Percentiles rank a stretch among this genome's conserved stretches.
Evolutionary conservation across 768 basidiomycete genomes (phyloP).

Genomic region (Suillus cothurnatus): DNA sequence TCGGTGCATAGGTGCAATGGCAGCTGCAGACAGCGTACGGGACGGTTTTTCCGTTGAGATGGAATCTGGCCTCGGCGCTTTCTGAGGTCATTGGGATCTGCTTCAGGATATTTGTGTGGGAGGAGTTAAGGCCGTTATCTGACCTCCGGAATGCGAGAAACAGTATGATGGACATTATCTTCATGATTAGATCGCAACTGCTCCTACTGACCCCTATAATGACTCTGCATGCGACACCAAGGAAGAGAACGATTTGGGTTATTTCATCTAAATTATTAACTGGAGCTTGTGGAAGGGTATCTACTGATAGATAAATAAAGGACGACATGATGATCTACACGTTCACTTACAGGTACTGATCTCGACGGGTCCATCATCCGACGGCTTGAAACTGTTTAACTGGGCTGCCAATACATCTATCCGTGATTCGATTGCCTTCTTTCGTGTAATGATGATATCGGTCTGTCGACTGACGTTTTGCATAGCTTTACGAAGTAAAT

Average conservation of each 20-base stretch:
- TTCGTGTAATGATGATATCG: neutral
- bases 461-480: neutral
- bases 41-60: neutral
- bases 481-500: neutral
- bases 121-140: neutral
- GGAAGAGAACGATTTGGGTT: neutral
- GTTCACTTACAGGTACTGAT: neutral
- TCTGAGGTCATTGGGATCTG: neutral
- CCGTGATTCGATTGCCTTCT: neutral
- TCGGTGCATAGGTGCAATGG: constrained; percentile 1
- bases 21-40: constrained; percentile 6
- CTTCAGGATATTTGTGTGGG: neutral
- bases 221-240: neutral
- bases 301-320: neutral
- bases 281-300: neutral
- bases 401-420: neutral
- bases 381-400: neutral
- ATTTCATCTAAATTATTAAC: neutral
- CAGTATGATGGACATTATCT: neutral
- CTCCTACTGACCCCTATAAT: constrained; percentile 18
- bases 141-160: neutral
- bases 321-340: too few relatives aligned
- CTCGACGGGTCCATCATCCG: neutral
- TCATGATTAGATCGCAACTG: constrained; percentile 10
- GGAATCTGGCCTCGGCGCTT: neutral